phyloP scores from a whole-genome alignment of 2,329 filamentous ascomycete species.

The Cyanodermella asteris region DNA sequence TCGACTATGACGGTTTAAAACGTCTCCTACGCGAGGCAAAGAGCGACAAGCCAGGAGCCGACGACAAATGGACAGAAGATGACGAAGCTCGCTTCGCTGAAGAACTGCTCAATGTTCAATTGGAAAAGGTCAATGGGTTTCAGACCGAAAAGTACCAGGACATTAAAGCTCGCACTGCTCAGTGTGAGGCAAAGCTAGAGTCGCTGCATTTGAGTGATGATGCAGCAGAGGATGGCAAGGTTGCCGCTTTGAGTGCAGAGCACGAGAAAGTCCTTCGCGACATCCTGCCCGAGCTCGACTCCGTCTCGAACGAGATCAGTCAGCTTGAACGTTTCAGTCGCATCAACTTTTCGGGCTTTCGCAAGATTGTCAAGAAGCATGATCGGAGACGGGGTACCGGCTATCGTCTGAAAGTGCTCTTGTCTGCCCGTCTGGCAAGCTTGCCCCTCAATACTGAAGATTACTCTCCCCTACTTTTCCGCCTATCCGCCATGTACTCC shows the following conservation, averaged over 20 bases:
- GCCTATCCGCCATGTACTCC: constrained; percentile 82
- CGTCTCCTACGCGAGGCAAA: constrained; percentile 61
- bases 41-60: constrained; percentile 22
- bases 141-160: constrained; percentile 63
- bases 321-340: constrained; percentile 88
- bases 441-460: constrained; percentile 89
- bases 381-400: constrained; percentile 72
- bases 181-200: constrained; percentile 43
- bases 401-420: constrained; percentile 76
- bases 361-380: constrained; percentile 98
- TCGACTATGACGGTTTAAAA: constrained; percentile 91
- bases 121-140: constrained; percentile 85
- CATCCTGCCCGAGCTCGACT: constrained; percentile 60
- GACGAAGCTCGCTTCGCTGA: constrained; percentile 90
- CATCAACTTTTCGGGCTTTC: constrained; percentile 91
- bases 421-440: constrained; percentile 73
- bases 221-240: constrained; percentile 19
- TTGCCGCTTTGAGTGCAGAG: constrained; percentile 13
- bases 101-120: constrained; percentile 79
- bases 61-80: constrained; percentile 64
- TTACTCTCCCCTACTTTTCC: constrained; percentile 74
- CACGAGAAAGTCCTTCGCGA: constrained; percentile 31
- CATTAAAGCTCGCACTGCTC: constrained; percentile 59
- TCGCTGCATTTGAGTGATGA: constrained; percentile 24
- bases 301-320: constrained; percentile 73